Evolutionary conservation across 164 flowering plant genomes (phyloP).

Genomic region (Vitis riparia): DNA sequence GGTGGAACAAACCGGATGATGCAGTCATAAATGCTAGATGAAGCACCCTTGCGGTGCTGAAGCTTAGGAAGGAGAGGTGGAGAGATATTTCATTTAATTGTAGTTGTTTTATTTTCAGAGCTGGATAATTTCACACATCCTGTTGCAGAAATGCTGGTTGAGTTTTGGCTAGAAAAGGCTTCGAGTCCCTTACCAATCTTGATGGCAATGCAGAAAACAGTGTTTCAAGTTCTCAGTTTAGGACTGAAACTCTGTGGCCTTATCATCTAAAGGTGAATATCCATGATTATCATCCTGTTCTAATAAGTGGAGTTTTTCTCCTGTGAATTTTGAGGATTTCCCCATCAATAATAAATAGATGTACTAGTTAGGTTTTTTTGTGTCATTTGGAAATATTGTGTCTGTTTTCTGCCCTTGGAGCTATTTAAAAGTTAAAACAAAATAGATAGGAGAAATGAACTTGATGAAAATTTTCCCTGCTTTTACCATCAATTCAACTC

Average conservation of each 20-base stretch:
- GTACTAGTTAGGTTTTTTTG: background rate
- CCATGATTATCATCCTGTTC: conserved; percentile 7
- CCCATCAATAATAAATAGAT: background rate
- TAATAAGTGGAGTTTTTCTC: conserved; percentile 3
- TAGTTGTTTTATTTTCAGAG: background rate
- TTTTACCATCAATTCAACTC: background rate
- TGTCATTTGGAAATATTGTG: background rate
- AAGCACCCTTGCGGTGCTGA: background rate
- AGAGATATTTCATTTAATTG: background rate
- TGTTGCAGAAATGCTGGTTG: background rate
- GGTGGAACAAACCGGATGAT: background rate
- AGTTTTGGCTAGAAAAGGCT: background rate
- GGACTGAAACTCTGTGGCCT: background rate
- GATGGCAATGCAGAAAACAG: background rate
- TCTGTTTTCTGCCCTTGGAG: background rate
- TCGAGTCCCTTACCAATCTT: background rate
- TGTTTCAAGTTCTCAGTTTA: background rate
- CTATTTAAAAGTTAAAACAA: background rate
- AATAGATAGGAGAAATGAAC: background rate
- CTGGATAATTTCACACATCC: background rate
- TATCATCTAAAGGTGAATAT: conserved; percentile 9
- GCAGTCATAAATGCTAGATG: background rate
- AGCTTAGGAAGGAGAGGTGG: background rate
- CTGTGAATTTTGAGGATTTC: background rate
- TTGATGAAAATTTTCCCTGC: background rate